phyloP scores from a whole-genome alignment of 176 grass and related monocot genomes.

The Avena sativa region DNA sequence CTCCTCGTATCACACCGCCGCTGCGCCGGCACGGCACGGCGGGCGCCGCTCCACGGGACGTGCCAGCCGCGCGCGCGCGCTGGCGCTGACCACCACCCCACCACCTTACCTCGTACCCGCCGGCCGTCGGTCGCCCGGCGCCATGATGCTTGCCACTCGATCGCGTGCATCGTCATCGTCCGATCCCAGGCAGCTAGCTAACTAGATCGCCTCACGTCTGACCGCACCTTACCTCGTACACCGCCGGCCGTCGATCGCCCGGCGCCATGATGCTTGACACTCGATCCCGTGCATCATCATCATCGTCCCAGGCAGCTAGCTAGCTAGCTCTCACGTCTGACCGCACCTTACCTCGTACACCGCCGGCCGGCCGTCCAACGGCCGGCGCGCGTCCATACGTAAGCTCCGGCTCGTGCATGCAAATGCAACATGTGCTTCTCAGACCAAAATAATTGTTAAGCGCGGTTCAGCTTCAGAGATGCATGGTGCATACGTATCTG shows the following conservation, averaged over 20 bases:
- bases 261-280: neutral
- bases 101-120: constrained; percentile 10
- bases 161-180: neutral
- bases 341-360: neutral
- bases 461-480: too few species aligned
- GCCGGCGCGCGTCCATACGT: neutral
- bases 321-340: too few species aligned
- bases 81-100: neutral
- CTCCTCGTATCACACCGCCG: neutral
- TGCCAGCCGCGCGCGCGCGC: neutral
- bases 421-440: too few species aligned
- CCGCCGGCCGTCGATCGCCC: neutral
- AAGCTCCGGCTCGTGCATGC: neutral
- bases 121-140: neutral
- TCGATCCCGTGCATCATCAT: neutral
- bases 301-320: too few species aligned
- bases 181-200: too few species aligned
- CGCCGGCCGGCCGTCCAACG: neutral
- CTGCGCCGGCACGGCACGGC: constrained; percentile 8
- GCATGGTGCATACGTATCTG: too few species aligned
- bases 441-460: too few species aligned
- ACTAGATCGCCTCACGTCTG: too few species aligned
- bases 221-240: neutral
- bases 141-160: neutral
- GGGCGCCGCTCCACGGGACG: neutral